A percentile compares a stretch with the other conserved stretches of the same genome.
Evolutionary conservation across 495 filamentous ascomycete species (phyloP).

Genomic region (Elaphomyces granulatus): DNA sequence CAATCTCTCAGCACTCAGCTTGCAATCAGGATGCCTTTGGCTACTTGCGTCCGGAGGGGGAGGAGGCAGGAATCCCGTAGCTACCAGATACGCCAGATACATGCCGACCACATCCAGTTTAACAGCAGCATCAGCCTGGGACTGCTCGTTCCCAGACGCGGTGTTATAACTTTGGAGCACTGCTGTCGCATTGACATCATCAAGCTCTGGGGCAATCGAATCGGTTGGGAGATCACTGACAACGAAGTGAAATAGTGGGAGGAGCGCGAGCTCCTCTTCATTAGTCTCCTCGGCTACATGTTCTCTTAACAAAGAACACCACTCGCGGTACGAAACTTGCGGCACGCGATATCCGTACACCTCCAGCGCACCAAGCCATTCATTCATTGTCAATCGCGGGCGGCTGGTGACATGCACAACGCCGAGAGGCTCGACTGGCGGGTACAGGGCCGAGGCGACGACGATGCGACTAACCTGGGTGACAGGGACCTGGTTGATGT

Average conservation of each 20-base stretch:
- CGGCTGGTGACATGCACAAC: conserved; percentile 71
- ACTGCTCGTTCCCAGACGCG: conserved; percentile 50
- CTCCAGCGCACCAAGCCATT: conserved; percentile 57
- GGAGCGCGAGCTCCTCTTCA: conserved; percentile 20
- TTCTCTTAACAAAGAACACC: conserved; percentile 13
- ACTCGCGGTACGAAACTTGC: conserved; percentile 47
- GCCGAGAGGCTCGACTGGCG: conserved; percentile 34
- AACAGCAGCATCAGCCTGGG: conserved; percentile 47
- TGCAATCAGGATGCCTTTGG: too few species aligned
- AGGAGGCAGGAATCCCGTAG: conserved; percentile 51
- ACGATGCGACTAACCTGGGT: conserved; percentile 69
- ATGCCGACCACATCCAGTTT: conserved; percentile 53
- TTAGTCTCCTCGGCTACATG: too few species aligned
- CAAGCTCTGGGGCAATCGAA: conserved; percentile 68
- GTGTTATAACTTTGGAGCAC: conserved; percentile 45
- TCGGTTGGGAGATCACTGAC: conserved; percentile 61
- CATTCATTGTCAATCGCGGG: conserved; percentile 64
- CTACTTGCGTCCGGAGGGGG: too few species aligned
- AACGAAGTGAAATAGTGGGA: conserved; percentile 80
- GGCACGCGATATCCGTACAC: conserved; percentile 65
- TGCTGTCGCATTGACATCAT: conserved; percentile 54
- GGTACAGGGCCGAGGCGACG: conserved; percentile 54
- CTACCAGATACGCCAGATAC: conserved; percentile 59
- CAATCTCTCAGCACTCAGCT: too few species aligned
- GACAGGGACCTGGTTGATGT: conserved; percentile 83